These are phyloP conservation scores for Saprolegnia parasitica DNA, from an alignment of 352 stramenopile species.

Conservation along the genomic window DNA sequence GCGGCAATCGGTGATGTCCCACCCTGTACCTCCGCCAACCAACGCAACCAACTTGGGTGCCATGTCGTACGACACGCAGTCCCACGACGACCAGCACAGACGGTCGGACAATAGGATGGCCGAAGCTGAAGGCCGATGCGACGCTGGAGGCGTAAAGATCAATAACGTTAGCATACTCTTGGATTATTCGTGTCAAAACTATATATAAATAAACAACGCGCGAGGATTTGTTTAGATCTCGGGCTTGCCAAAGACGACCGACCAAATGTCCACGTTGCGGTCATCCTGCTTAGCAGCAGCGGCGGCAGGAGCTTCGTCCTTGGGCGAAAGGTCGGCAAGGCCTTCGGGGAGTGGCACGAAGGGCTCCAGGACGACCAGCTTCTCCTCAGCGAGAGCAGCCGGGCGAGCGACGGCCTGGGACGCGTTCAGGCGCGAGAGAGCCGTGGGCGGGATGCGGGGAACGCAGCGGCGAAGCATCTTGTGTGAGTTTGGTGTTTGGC, in stretches of 20 bases:
- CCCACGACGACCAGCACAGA: too few species aligned
- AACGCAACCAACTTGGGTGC: too few species aligned
- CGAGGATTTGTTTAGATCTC: not conserved
- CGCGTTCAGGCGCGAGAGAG: slow-evolving; percentile 9
- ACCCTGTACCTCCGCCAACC: too few species aligned
- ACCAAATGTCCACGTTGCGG: slow-evolving; percentile 11
- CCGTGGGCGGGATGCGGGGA: slow-evolving; percentile 7
- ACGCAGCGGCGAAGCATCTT: slow-evolving; percentile 14
- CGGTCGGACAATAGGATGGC: too few species aligned
- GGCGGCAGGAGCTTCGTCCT: not conserved
- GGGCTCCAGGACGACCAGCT: not conserved
- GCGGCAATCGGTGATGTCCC: too few species aligned
- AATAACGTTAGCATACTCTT: not conserved
- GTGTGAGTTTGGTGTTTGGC: not conserved
- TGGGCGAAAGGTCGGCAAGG: not conserved
- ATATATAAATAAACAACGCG: slow-evolving; percentile 4
- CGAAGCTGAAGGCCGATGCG: too few species aligned
- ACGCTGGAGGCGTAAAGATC: too few species aligned
- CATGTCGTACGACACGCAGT: too few species aligned
- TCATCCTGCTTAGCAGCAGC: slow-evolving; percentile 5
- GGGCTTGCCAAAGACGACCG: slow-evolving; percentile 13
- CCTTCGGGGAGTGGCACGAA: slow-evolving; percentile 13
- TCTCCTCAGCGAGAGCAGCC: not conserved
- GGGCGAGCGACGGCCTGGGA: slow-evolving; percentile 2
- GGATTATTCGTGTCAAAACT: too few species aligned